phyloP scores from a whole-genome alignment of 2,329 filamentous ascomycete species.

The Parascedosporium putredinis region DNA sequence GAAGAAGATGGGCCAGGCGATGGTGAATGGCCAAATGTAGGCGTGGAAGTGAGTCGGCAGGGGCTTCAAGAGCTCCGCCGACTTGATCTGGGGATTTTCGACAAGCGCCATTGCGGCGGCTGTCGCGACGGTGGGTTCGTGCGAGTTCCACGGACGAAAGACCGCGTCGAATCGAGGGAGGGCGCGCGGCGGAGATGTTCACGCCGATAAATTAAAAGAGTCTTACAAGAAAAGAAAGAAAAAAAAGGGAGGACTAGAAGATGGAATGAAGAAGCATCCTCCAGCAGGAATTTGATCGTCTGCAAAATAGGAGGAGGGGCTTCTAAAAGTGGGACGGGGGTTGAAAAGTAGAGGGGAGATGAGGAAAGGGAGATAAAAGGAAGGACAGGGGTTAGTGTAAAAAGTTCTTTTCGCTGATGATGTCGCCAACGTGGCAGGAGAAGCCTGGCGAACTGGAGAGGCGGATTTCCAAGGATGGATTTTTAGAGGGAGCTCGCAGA shows the following conservation, averaged over 20 bases:
- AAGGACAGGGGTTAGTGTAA: not conserved
- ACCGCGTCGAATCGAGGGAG: not conserved
- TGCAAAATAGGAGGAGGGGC: not conserved
- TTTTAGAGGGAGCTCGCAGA: not conserved
- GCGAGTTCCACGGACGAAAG: not conserved
- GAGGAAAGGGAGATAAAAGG: not conserved
- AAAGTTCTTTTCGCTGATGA: not conserved
- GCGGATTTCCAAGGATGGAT: not conserved
- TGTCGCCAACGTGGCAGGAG: conserved; percentile 8
- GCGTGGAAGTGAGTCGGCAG: conserved; percentile 70
- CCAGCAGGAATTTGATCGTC: not conserved
- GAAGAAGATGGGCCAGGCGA: conserved; percentile 87
- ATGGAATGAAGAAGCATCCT: not conserved
- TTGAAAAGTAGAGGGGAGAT: not conserved
- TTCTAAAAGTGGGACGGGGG: not conserved
- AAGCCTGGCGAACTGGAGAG: not conserved
- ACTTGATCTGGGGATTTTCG: conserved; percentile 80
- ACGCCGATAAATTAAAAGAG: not conserved
- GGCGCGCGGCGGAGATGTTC: not conserved
- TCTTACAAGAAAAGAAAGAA: not conserved
- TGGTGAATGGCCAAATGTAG: conserved; percentile 87
- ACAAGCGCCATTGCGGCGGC: conserved; percentile 60
- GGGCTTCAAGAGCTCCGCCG: conserved; percentile 79
- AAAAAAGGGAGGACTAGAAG: not conserved
- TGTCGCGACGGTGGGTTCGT: not conserved